Percentiles rank a stretch among this genome's conserved stretches.
Conservation (phyloP, 306 rosid species). For the Dalbergia cultrata region DNA sequence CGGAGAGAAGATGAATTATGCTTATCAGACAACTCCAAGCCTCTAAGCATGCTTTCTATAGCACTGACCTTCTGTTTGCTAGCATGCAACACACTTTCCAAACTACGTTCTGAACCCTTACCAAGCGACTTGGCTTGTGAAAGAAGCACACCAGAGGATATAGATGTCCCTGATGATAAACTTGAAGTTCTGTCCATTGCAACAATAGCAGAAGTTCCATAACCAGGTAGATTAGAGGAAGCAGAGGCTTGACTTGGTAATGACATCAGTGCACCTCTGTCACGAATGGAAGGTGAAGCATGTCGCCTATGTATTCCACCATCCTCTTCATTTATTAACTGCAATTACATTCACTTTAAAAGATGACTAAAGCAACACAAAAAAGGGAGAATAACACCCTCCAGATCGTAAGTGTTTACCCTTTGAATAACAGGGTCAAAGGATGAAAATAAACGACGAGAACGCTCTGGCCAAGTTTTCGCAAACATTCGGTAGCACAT, state of each 20-base stretch:
- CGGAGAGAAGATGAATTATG: constrained; percentile 73
- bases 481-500: constrained; percentile 97
- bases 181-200: constrained; percentile 98
- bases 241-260: constrained; percentile 74
- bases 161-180: constrained; percentile 82
- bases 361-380: constrained; percentile 37
- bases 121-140: constrained; percentile 81
- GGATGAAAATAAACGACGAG: constrained; percentile 83
- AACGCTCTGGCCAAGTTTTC: constrained; percentile 99
- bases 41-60: constrained; percentile 99
- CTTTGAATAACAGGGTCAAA: constrained; percentile 97
- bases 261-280: constrained; percentile 76
- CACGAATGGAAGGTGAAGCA: constrained; percentile 97
- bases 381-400: constrained; percentile 44
- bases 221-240: constrained; percentile 85
- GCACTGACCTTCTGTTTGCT: constrained; percentile 97
- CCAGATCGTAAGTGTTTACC: constrained; percentile 58
- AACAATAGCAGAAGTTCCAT: constrained; percentile 99
- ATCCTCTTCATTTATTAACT: constrained; percentile 99
- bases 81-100: constrained; percentile 95
- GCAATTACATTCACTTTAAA: constrained; percentile 46
- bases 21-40: constrained; percentile 88
- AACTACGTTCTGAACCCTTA: constrained; percentile 90
- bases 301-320: constrained; percentile 98
- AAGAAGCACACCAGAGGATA: constrained; percentile 75